Base-by-base conservation (phyloP, 768 basidiomycete genomes). In the Termitomyces sp. region DNA sequence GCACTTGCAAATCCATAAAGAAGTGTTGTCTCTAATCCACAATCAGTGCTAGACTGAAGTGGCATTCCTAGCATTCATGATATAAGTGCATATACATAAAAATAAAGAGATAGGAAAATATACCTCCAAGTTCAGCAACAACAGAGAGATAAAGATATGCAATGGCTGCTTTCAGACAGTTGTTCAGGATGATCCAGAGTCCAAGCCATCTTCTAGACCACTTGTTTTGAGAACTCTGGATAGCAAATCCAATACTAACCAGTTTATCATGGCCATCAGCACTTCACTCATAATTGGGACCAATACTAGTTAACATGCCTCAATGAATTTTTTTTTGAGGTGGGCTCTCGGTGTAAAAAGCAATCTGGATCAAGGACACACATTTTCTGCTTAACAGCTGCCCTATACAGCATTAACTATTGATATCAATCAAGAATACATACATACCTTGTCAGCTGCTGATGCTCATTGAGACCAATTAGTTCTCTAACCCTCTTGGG, bases 211-310 rank as follows among this genome's bases (percentile, higher is more conserved):
- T 65, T 2, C 66, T 61, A 0, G 62, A 56, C 56, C 59, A 66
- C n/a, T 63, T 59, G 42, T 74, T 68, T 0, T 59, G 39, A 39
- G 71, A 53, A 3, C 61, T 69, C 64, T 64, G 63, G 9, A 72
- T 64, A 0, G 66, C 70, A 62, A 73, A 73, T 1, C 73, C 69
- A 45, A 72, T 68, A 11, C 28, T 47, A 9, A 47, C 44, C 2
- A 74, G 62, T 54, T 74, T 74, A 55, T 72, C 69, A 52, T 74
- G 69, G 1, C 73, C 73, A 64, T 73, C 68, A 8, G 60, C 67
- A 47, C 61, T 64, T 70, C 73, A 74, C 25, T 67, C 63, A 40
- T 70, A 63, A 58, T 73, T 53, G 4, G 63, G 59, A 1, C 73
- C 72, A 40, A 72, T 49, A 1, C 58, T 39, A 5, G 57, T 56